phyloP scores from a whole-genome alignment of 1,139 yeast species.

The Debaryomyces sp. region DNA sequence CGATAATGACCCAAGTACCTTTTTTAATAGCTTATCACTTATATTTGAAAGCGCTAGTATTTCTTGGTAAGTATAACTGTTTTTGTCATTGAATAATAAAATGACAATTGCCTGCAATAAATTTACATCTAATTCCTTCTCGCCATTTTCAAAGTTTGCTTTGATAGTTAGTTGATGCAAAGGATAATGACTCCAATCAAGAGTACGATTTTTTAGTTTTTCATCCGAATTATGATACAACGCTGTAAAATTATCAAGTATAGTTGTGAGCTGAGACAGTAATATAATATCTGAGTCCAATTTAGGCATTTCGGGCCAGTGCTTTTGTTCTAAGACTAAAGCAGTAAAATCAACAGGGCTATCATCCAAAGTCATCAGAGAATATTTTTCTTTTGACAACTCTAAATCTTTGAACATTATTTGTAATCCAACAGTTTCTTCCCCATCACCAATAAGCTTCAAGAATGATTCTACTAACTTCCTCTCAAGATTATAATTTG shows the following conservation, averaged over 20 bases:
- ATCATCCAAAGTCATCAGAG: slow-evolving; percentile 13
- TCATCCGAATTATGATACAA: slow-evolving; percentile 21
- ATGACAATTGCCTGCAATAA: slow-evolving; percentile 42
- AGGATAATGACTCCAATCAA: slow-evolving; percentile 35
- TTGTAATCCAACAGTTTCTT: slow-evolving; percentile 29
- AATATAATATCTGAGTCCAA: slow-evolving; percentile 22
- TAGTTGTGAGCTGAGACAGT: slow-evolving; percentile 16
- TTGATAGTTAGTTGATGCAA: slow-evolving; percentile 38
- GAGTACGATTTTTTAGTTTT: slow-evolving; percentile 23
- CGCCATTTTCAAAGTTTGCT: slow-evolving; percentile 31
- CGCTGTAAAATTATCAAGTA: slow-evolving; percentile 19
- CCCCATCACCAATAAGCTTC: slow-evolving; percentile 36
- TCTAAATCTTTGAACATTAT: slow-evolving; percentile 39
- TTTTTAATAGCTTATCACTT: slow-evolving; percentile 26
- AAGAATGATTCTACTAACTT: slow-evolving; percentile 28
- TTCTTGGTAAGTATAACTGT: slow-evolving; percentile 20
- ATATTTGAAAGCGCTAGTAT: slow-evolving; percentile 28
- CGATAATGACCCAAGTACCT: slow-evolving; percentile 33
- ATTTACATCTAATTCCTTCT: slow-evolving; percentile 39
- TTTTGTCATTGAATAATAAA: slow-evolving; percentile 29
- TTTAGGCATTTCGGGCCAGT: slow-evolving; percentile 49
- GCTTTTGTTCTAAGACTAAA: slow-evolving; percentile 34
- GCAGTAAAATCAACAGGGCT: slow-evolving; percentile 31
- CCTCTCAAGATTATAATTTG: slow-evolving; percentile 26
- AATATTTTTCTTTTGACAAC: slow-evolving; percentile 21